These are phyloP conservation scores for Cystobasidium sp. DNA, from an alignment of 1,284 basidiomycete genomes.

Conservation along the genomic window DNA sequence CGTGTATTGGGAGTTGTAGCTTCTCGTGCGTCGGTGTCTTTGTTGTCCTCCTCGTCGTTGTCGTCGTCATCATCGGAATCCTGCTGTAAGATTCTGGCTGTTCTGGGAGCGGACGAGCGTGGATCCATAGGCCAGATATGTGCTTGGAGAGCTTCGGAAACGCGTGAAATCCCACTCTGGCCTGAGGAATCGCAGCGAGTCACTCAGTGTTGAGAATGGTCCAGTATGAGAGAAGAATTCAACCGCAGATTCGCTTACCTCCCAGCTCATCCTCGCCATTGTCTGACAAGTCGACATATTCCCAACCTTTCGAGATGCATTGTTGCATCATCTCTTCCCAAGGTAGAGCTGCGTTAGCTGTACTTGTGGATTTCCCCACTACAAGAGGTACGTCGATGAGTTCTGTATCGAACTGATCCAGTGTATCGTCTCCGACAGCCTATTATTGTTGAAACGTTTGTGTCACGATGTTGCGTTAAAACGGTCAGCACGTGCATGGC, in stretches of 20 bases:
- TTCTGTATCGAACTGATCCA: not conserved
- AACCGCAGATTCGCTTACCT: not conserved
- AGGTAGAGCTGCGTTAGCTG: not conserved
- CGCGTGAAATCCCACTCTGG: conserved; percentile 29
- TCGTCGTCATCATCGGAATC: conserved; percentile 8
- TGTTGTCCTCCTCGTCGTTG: not conserved
- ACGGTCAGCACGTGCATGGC: not conserved
- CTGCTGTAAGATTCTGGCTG: not conserved
- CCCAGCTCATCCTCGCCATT: conserved; percentile 29
- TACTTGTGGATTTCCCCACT: conserved; percentile 7
- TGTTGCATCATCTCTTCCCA: conserved; percentile 36
- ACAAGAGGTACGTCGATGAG: conserved; percentile 36
- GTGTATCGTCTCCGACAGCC: no score
- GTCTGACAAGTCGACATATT: conserved; percentile 30
- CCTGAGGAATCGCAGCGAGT: conserved; percentile 22
- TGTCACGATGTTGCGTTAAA: not conserved
- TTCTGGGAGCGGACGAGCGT: not conserved
- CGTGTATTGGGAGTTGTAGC: conserved; percentile 4
- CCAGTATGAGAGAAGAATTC: not conserved
- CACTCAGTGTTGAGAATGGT: not conserved
- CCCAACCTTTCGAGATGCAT: conserved; percentile 32
- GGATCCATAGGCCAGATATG: conserved; percentile 39
- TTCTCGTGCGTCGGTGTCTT: not conserved
- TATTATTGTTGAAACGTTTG: no score
- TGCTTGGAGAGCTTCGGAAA: conserved; percentile 40